A percentile compares a stretch with the other conserved stretches of the same genome.
phyloP scores from a whole-genome alignment of 2,329 filamentous ascomycete genomes.

The Fusarium armeniacum region DNA sequence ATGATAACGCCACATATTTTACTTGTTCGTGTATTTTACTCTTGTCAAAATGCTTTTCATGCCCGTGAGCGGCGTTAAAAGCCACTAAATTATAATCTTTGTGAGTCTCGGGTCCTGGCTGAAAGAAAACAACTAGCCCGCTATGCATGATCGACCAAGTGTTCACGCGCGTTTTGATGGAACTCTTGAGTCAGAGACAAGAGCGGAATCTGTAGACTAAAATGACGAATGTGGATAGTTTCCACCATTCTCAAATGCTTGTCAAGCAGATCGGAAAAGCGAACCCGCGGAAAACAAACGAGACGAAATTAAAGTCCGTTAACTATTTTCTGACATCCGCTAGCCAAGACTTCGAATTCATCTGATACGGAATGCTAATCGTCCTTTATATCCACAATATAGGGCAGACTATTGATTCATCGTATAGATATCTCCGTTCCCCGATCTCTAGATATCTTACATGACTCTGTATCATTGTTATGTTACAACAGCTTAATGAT shows the following conservation, averaged over 20 bases:
- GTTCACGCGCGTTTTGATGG: not conserved
- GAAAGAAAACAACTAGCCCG: too few relatives aligned
- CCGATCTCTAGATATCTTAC: not conserved
- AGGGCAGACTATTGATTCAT: not conserved
- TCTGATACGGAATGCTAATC: not conserved
- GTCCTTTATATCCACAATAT: not conserved
- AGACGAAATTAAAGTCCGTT: not conserved
- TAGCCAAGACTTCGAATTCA: not conserved
- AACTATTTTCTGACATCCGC: not conserved
- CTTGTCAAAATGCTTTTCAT: not conserved
- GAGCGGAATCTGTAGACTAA: not conserved
- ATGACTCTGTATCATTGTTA: not conserved
- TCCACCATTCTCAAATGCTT: not conserved
- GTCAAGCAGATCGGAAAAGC: accelerated
- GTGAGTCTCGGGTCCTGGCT: not conserved
- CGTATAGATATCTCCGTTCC: not conserved
- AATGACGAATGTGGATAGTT: not conserved
- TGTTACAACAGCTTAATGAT: not conserved
- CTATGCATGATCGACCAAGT: not conserved
- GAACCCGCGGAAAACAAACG: not conserved
- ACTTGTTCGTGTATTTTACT: not conserved
- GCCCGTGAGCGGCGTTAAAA: not conserved
- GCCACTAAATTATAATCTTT: not conserved
- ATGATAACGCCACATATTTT: not conserved
- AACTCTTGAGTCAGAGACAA: not conserved